Evolutionary conservation across 2,329 filamentous ascomycete species (phyloP).

Genomic region (Phyllosticta citribraziliensis): DNA sequence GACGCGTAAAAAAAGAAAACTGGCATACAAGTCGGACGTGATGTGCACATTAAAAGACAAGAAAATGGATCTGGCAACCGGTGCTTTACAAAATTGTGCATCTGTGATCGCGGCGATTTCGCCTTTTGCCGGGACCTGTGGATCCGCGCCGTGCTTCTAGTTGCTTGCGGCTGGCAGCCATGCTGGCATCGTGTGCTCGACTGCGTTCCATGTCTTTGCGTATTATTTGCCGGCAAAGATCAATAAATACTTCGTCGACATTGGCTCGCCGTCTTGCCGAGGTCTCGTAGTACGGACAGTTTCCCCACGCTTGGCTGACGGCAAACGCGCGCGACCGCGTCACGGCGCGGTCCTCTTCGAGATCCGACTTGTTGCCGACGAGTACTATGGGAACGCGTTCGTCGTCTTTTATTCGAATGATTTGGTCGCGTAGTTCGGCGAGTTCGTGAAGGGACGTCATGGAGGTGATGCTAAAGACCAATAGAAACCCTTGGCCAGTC

Average conservation of each 20-base stretch:
- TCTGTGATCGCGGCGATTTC: conserved; percentile 6
- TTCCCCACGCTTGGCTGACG: conserved; percentile 77
- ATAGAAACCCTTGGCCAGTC: conserved; percentile 79
- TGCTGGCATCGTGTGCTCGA: conserved; percentile 4
- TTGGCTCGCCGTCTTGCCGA: conserved; percentile 75
- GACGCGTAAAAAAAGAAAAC: neutral
- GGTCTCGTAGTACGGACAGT: conserved; percentile 83
- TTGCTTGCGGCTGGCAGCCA: conserved; percentile 1
- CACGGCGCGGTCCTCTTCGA: conserved; percentile 76
- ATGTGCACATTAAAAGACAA: neutral
- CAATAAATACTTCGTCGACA: conserved; percentile 81
- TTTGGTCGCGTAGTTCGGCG: conserved; percentile 73
- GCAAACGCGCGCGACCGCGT: conserved; percentile 70
- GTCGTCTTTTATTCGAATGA: conserved; percentile 84
- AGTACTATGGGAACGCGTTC: conserved; percentile 79
- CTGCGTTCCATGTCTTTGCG: conserved; percentile 52
- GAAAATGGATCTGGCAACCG: neutral
- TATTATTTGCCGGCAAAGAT: conserved; percentile 76
- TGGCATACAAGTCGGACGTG: neutral
- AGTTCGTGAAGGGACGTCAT: conserved; percentile 75
- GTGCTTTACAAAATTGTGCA: conserved; percentile 8
- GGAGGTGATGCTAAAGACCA: conserved; percentile 88
- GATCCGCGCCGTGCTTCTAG: conserved; percentile 2
- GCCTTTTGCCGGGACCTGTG: conserved; percentile 1
- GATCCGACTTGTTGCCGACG: conserved; percentile 83